A percentile compares a stretch with the other conserved stretches of the same genome.
Conservation (phyloP, 2,329 filamentous ascomycete genomes). For the Sclerotinia nivalis region DNA sequence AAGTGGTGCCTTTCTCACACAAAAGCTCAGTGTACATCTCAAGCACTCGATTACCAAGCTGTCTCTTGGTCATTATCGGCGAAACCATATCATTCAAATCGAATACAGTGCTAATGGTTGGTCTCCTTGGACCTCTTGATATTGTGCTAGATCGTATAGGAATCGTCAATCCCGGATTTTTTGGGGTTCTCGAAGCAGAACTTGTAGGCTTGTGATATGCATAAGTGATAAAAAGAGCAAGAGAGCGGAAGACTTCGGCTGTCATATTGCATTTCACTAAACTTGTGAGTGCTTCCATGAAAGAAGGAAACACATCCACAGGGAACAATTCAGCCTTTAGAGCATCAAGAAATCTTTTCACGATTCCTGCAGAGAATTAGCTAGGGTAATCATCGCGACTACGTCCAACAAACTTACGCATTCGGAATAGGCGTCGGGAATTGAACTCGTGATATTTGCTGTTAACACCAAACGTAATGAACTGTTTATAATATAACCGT, state of each 20-base stretch:
- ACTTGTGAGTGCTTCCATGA: conserved; percentile 75
- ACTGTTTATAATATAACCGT: conserved; percentile 90
- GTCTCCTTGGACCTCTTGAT: conserved; percentile 36
- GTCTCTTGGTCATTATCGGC: conserved; percentile 59
- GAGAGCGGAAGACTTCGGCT: conserved; percentile 78
- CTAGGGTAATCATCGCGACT: background rate
- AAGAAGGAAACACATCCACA: conserved; percentile 69
- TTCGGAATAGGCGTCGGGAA: conserved; percentile 78
- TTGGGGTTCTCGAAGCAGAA: conserved; percentile 55
- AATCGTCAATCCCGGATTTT: conserved; percentile 49
- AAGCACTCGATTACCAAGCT: conserved; percentile 73
- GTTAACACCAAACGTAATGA: conserved; percentile 80
- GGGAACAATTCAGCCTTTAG: conserved; percentile 82
- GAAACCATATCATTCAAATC: conserved; percentile 41
- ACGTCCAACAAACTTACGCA: conserved; percentile 65
- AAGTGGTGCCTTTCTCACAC: conserved; percentile 68
- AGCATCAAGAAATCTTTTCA: conserved; percentile 86
- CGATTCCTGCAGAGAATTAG: conserved; percentile 62
- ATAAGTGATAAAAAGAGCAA: conserved; percentile 92
- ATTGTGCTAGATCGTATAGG: conserved; percentile 42
- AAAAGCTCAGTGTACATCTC: conserved; percentile 76
- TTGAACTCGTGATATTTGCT: conserved; percentile 95
- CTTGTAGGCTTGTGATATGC: conserved; percentile 66
- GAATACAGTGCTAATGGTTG: conserved; percentile 35
- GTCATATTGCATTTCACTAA: conserved; percentile 80